Conservation (phyloP, 306 rosid species). For the Pueraria montana region DNA sequence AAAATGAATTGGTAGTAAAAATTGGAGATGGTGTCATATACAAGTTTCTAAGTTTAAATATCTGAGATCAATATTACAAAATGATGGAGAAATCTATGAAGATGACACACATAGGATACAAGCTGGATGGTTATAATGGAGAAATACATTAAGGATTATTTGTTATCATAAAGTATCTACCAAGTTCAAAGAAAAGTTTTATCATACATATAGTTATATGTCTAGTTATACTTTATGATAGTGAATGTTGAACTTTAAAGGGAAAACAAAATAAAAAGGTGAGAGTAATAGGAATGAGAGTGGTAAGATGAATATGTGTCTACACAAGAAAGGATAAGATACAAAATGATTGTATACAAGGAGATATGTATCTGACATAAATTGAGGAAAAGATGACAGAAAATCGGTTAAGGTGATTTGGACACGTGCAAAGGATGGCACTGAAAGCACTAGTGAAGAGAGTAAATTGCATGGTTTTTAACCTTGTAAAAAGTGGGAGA, state of each 20-base stretch:
- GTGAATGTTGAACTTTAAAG: not conserved
- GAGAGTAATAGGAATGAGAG: not conserved
- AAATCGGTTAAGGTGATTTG: not conserved
- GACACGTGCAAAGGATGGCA: not conserved
- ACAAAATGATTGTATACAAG: not conserved
- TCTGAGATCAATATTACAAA: not conserved
- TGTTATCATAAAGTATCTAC: not conserved
- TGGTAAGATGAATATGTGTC: not conserved
- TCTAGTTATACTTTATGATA: not conserved
- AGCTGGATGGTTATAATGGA: not conserved
- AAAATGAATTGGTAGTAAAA: no score
- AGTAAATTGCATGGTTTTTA: not conserved
- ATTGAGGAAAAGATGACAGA: not conserved
- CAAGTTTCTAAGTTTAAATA: not conserved
- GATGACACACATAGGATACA: not conserved
- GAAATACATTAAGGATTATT: not conserved
- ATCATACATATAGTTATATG: not conserved
- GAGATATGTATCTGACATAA: not conserved
- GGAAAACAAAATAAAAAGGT: not conserved
- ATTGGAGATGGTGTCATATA: no score
- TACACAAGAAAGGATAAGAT: not conserved
- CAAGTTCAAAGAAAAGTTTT: not conserved
- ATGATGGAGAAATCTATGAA: not conserved
- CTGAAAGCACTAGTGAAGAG: not conserved
- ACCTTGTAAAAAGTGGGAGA: not conserved